These are phyloP conservation scores for Lachancea quebecensis DNA, from an alignment of 805 yeast genomes.

Conservation along the genomic window DNA sequence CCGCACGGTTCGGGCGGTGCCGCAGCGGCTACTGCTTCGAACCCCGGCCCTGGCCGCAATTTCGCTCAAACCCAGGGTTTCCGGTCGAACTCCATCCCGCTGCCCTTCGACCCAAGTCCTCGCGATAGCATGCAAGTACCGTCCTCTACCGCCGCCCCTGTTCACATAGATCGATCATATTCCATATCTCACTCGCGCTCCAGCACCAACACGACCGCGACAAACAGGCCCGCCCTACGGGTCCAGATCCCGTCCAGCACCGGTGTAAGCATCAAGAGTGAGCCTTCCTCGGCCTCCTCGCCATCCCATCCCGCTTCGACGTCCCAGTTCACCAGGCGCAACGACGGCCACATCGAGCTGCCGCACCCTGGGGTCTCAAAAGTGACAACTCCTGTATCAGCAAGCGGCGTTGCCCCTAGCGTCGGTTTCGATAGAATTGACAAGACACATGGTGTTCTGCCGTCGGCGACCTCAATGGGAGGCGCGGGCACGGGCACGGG, in stretches of 20 bases:
- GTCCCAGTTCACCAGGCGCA: conserved; percentile 4
- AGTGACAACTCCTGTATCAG: conserved; percentile 2
- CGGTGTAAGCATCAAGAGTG: conserved; percentile 25
- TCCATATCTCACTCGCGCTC: background rate
- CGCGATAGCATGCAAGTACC: background rate
- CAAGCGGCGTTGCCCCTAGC: background rate
- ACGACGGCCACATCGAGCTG: conserved; percentile 7
- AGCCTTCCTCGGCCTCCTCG: conserved; percentile 38
- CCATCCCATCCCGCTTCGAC: conserved; percentile 33
- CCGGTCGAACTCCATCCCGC: conserved; percentile 1
- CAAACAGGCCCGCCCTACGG: conserved; percentile 48
- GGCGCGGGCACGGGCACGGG: conserved; percentile 3
- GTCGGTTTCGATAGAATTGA: background rate
- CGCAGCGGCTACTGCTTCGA: background rate
- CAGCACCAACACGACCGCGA: background rate
- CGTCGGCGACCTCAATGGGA: background rate
- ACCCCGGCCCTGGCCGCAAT: background rate
- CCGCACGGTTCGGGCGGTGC: background rate
- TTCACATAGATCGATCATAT: background rate
- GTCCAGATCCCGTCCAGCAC: conserved; percentile 57
- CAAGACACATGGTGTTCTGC: background rate
- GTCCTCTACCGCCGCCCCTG: too few species aligned
- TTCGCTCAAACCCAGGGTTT: background rate
- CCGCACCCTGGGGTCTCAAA: conserved; percentile 6
- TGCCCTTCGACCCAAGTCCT: background rate